These are phyloP conservation scores for Dipteronia sinensis DNA, from an alignment of 345 rosid species.

Conservation along the genomic window DNA sequence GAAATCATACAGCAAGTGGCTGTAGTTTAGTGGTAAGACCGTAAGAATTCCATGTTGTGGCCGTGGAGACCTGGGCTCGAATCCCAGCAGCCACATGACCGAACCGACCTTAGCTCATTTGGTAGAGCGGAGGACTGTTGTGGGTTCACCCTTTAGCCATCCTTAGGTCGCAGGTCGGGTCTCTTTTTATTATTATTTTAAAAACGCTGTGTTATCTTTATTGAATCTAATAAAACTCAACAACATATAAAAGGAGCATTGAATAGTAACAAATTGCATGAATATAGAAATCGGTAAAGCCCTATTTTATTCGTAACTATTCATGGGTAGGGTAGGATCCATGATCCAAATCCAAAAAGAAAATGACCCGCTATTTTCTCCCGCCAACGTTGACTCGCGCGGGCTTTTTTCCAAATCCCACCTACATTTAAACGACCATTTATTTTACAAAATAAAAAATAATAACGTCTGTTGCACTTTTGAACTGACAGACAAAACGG, in stretches of 20 bases:
- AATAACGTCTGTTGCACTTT: too few species aligned
- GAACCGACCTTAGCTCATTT: constrained; percentile 99
- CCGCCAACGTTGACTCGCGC: not conserved
- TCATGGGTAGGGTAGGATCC: too few species aligned
- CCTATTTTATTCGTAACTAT: too few species aligned
- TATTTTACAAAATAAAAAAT: too few species aligned
- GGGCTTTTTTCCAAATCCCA: not conserved
- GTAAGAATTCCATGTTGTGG: constrained; percentile 87
- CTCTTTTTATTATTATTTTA: not conserved
- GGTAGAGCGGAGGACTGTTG: constrained; percentile 99
- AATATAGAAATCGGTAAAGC: too few species aligned
- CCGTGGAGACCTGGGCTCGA: constrained; percentile 95
- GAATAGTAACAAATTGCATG: too few species aligned
- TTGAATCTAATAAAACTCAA: too few species aligned
- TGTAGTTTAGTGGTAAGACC: constrained; percentile 91
- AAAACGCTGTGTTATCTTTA: too few species aligned
- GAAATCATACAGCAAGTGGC: constrained; percentile 30
- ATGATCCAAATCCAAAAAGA: too few species aligned
- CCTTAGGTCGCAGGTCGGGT: constrained; percentile 82
- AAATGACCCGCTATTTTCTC: not conserved
- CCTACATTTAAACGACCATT: not conserved
- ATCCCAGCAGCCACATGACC: constrained; percentile 92
- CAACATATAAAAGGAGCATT: too few species aligned
- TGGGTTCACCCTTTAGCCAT: constrained; percentile 29
- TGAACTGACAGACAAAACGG: too few species aligned